Base-by-base conservation (phyloP, 1,284 basidiomycete genomes). In the Volvariella volvacea region DNA sequence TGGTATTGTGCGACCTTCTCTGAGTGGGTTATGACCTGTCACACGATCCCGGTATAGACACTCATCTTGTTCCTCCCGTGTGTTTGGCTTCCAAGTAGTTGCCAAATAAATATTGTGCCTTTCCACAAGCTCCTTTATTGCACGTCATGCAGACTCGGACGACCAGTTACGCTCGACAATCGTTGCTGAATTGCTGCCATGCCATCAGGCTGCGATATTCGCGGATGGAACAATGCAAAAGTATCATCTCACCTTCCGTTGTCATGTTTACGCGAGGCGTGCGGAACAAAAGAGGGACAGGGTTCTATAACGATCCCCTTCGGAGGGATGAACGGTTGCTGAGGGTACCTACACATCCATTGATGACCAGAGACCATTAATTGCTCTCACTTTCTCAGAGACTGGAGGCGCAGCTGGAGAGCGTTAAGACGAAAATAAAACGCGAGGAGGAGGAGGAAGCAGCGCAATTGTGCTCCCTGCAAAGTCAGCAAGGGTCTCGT, bases 401-500 rank as follows among this genome's bases (percentile, higher is more conserved):
- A 51, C 54, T 62, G 12, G 58, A 63, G 42, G 54, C 55, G 8
- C 57, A 59, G 28, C 49, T 63, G 17, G 56, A 45, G 2, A 53
- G 52, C 19, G 55, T 57, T 0, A 53, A 60, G 42, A 50, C 52
- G 4, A 57, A 51, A 33, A 42, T 57, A 8, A 54, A 56, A 40
- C 51, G 53, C 2, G 45, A 47, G 39, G 59, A 63, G 20, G 58
- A 61, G 34, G 53, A 54, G 32, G 52, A 52, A 44, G 58, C 54
- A 14, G 42, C 42, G 22, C 51, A 48, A 22, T 40, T 54, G 16
- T n/a, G n/a, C 25, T 12, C 6, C 25, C 25, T 6, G 6, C 25
- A 28, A 12, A 28, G 12, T 6, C 25, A 6, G 6, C 25, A 6
- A 6, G 6, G 12, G 6, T 28, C 25, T 12, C 6, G 12, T 6